A percentile compares a stretch with the other conserved stretches of the same genome.
These are phyloP conservation scores for Naganishia albida DNA, from an alignment of 1,284 basidiomycete genomes.

Conservation along the genomic window DNA sequence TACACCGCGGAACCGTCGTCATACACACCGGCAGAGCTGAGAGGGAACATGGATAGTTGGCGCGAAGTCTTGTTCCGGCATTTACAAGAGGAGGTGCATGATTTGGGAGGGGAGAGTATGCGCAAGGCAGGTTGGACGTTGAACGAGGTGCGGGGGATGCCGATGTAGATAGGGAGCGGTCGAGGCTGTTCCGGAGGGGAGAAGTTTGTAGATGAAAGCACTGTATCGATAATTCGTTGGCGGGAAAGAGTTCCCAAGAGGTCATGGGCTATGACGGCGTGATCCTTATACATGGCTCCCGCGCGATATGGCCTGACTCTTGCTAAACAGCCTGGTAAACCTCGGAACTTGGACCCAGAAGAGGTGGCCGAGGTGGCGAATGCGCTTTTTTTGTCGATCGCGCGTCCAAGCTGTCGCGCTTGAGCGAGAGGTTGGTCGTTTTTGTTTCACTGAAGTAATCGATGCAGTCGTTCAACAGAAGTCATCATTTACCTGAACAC, in stretches of 20 bases:
- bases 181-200: not conserved
- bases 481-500: not conserved
- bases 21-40: conserved; percentile 64
- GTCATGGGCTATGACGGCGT: too few relatives aligned
- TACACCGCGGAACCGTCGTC: conserved; percentile 58
- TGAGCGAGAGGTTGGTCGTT: not conserved
- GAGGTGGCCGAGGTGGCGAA: too few relatives aligned
- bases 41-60: conserved; percentile 64
- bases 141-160: conserved; percentile 62
- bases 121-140: conserved; percentile 65
- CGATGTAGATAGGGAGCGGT: conserved; percentile 47
- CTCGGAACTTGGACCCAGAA: too few relatives aligned
- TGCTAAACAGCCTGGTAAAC: too few relatives aligned
- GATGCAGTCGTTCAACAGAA: not conserved
- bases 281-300: too few relatives aligned
- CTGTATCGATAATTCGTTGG: too few relatives aligned
- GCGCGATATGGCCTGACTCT: too few relatives aligned
- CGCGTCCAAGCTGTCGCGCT: conserved; percentile 3
- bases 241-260: too few relatives aligned
- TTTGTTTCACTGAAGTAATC: conserved; percentile 2
- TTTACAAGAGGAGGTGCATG: conserved; percentile 67
- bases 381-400: conserved; percentile 4
- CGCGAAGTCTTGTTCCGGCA: conserved; percentile 66
- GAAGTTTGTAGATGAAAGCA: not conserved
- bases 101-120: conserved; percentile 65